Conservation (phyloP, 257 asterid species). For the Cinchona pubescens region DNA sequence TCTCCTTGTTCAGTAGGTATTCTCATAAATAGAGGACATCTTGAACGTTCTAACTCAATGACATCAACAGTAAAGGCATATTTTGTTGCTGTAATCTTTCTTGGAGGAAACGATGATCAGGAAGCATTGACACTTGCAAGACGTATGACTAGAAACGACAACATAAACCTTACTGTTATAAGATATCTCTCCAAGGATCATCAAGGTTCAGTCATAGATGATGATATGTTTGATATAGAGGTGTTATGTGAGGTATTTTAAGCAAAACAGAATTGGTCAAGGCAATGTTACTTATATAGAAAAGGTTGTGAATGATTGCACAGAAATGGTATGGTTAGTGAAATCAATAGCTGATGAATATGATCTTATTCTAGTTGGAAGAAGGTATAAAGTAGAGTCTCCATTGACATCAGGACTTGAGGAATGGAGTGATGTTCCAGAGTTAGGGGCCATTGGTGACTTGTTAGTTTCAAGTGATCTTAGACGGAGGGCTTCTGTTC, state of each 20-base stretch:
- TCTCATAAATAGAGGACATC: conserved; percentile 22
- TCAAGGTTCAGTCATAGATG: conserved; percentile 1
- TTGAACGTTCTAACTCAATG: conserved; percentile 1
- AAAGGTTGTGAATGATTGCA: conserved; percentile 3
- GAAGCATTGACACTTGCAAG: conserved; percentile 24
- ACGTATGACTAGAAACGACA: conserved; percentile 21
- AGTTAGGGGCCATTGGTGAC: conserved; percentile 27
- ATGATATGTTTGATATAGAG: conserved; percentile 8
- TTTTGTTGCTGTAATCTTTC: conserved; percentile 14
- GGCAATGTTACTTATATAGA: conserved; percentile 24
- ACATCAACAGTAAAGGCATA: background rate
- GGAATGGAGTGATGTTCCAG: conserved; percentile 32
- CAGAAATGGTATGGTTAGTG: conserved; percentile 13
- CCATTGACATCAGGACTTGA: conserved; percentile 22
- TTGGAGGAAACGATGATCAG: conserved; percentile 28
- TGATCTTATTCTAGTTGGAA: conserved; percentile 29
- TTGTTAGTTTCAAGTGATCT: conserved; percentile 22
- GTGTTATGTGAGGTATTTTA: conserved; percentile 21
- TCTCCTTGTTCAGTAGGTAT: conserved; percentile 33
- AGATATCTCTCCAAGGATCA: background rate
- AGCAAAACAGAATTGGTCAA: conserved; percentile 15
- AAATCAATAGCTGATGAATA: conserved; percentile 20
- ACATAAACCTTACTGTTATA: conserved; percentile 12
- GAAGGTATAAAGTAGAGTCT: conserved; percentile 16
- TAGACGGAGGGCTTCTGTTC: conserved; percentile 21